Percentiles rank a stretch among this genome's conserved stretches.
phyloP scores from a whole-genome alignment of 371 early-diverging fungal species.

The Mortierella sp. region DNA sequence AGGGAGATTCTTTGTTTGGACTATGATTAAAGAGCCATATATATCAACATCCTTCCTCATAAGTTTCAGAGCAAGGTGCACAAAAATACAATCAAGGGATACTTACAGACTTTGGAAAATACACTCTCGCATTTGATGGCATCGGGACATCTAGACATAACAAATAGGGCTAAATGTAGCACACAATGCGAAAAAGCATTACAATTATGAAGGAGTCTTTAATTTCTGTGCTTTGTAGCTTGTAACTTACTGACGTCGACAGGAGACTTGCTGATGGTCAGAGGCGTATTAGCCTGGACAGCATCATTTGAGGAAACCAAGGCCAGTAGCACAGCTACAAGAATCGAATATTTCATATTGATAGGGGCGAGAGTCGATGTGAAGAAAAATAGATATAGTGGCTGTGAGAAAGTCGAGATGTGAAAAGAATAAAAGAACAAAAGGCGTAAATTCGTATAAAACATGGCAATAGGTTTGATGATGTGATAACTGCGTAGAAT shows the following conservation, averaged over 20 bases:
- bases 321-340: constrained; percentile 12
- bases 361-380: not conserved
- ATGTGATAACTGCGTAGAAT: constrained; percentile 3
- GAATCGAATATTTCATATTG: constrained; percentile 21
- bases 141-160: constrained; percentile 69
- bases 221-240: no score
- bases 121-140: constrained; percentile 59
- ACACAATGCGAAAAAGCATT: not conserved
- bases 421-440: not conserved
- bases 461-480: not conserved
- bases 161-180: constrained; percentile 57
- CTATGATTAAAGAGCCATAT: constrained; percentile 8
- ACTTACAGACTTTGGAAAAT: constrained; percentile 61
- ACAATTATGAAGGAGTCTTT: no score
- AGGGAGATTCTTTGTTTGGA: constrained; percentile 19
- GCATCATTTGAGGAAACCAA: not conserved
- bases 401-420: not conserved
- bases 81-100: not conserved
- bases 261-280: constrained; percentile 16
- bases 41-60: not conserved
- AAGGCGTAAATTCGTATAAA: not conserved
- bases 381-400: not conserved
- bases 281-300: constrained; percentile 12
- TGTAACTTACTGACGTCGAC: constrained; percentile 47
- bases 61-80: not conserved